Base-by-base conservation (phyloP, 768 basidiomycete species). In the Psilocybe tampanensis region DNA sequence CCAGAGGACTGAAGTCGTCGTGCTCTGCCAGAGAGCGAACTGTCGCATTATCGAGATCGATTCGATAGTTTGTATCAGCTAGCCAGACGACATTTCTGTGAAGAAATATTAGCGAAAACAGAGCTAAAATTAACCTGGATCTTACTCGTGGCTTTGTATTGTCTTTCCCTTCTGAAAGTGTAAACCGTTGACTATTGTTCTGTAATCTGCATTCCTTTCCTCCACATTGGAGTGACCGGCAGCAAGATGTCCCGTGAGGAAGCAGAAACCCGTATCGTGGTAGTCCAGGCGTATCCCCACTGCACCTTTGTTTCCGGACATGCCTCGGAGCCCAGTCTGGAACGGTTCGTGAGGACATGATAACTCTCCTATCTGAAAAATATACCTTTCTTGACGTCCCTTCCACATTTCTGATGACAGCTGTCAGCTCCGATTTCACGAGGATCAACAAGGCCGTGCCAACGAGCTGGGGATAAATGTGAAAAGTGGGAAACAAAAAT, bases 251-350 rank as follows among this genome's bases (percentile, higher is more conserved):
- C 93, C 94, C 8, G 96, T 98, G 60, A 99, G 70, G 74, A 98
- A 95, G 74, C 97, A 99, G 65, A 98, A 89, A 54, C 84, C 90
- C 8, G 95, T 92, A 67, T 95, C 94, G 62, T 91, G 81, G 65
- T 92, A 93, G 24, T 98, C 92, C 49, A 99, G 76, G 12, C 97
- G 88, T 60, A 99, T 93, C 6, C 89, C 95, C 12, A 96, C 92
- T 1, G 94, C 97, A 18, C 97, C 97, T 75, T 99, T 96, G 76
- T 96, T 96, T 24, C 95, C 97, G 0, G 94, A 94, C 85, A 98
- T 94, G 12, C 97, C 97, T 32, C 89, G 82, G 41, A 92, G 76
- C 39, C 90, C 91, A n/a, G 92, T 93, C 91, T 93, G 44, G 22
- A 22, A 48, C 33, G 29, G 32, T 32, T 45, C 34, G 39, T 62